phyloP scores from a whole-genome alignment of 1,284 basidiomycete species.

The Sphaerobolus stellatus region DNA sequence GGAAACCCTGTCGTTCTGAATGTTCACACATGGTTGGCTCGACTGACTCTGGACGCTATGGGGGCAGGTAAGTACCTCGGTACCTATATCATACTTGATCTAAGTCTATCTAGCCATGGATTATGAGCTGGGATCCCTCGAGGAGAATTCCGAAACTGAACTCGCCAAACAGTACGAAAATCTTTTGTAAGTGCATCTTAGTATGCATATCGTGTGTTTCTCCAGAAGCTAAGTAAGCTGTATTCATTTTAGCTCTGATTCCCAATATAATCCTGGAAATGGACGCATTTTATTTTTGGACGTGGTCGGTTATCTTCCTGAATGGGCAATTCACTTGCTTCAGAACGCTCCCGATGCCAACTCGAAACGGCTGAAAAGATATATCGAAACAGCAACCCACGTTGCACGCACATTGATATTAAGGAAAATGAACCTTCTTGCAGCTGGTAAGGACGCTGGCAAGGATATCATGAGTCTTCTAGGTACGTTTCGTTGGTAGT shows the following conservation, averaged over 20 bases:
- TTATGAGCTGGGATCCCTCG: conserved; percentile 22
- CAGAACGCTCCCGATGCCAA: background rate
- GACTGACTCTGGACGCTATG: conserved; percentile 24
- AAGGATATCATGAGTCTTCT: conserved; percentile 6
- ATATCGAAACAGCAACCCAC: background rate
- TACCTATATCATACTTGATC: background rate
- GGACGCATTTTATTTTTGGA: background rate
- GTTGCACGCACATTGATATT: background rate
- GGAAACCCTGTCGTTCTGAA: conserved; percentile 15
- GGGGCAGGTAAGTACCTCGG: conserved; percentile 16
- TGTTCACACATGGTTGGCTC: conserved; percentile 20
- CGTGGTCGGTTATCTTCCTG: background rate
- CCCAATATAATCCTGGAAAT: background rate
- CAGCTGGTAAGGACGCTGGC: background rate
- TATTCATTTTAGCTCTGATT: background rate
- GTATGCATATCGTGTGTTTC: conserved; percentile 15
- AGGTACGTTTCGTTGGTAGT: background rate
- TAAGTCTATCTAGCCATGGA: background rate
- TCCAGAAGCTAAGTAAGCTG: background rate
- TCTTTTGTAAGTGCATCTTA: conserved; percentile 17
- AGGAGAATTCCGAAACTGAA: conserved; percentile 23
- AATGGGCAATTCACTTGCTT: background rate
- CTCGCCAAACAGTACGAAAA: conserved; percentile 14
- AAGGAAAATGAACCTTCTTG: background rate
- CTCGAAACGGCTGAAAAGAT: background rate